Evolutionary conservation across 768 basidiomycete species (phyloP).

Genomic region (Russula abietina): DNA sequence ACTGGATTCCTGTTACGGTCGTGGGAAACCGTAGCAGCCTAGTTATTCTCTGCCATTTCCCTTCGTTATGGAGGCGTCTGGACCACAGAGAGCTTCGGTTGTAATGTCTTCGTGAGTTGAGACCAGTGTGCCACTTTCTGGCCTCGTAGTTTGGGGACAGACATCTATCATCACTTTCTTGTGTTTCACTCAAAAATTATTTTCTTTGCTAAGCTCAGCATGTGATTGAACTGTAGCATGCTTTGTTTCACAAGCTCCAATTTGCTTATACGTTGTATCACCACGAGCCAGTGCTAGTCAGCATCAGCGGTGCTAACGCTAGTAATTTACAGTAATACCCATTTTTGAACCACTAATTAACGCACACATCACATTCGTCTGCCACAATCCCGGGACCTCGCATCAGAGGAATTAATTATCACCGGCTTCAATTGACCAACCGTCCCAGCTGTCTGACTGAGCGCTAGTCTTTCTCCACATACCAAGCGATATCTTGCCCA

Average conservation of each 20-base stretch:
- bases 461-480: not conserved
- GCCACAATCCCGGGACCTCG: no score
- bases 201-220: no score
- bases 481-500: not conserved
- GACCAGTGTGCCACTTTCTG: slow-evolving; percentile 30
- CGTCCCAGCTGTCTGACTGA: not conserved
- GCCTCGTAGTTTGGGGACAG: slow-evolving; percentile 65
- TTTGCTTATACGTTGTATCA: not conserved
- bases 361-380: no score
- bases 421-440: not conserved
- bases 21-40: slow-evolving; percentile 51
- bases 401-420: no score
- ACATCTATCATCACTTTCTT: slow-evolving; percentile 36
- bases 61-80: slow-evolving; percentile 53
- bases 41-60: slow-evolving; percentile 38
- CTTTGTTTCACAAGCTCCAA: not conserved
- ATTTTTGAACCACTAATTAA: not conserved
- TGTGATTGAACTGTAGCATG: not conserved
- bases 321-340: no score
- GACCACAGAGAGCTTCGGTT: slow-evolving; percentile 40
- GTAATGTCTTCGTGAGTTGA: slow-evolving; percentile 60
- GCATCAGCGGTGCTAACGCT: not conserved
- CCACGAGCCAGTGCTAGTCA: no score
- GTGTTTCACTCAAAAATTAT: not conserved
- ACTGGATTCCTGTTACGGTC: slow-evolving; percentile 65